Percentiles rank a stretch among this genome's conserved stretches.
phyloP scores from a whole-genome alignment of 2,329 filamentous ascomycete species.

The Trichoderma asperellum region DNA sequence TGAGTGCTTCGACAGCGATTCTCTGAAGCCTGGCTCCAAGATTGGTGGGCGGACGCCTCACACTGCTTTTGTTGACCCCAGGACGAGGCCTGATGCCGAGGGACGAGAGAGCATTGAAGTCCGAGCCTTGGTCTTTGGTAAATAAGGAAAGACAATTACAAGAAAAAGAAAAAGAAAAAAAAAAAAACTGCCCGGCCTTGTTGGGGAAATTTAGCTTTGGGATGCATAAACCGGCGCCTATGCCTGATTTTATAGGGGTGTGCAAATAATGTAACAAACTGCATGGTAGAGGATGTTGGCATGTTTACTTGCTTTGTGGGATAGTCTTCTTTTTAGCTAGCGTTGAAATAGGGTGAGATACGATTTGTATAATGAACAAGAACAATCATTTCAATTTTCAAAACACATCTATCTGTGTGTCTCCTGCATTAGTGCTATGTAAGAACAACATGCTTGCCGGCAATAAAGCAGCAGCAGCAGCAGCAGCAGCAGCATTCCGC shows the following conservation, averaged over 20 bases:
- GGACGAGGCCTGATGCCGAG: constrained; percentile 69
- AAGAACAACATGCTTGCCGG: neutral
- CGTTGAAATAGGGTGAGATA: neutral
- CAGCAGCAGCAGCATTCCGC: neutral
- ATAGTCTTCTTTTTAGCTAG: constrained; percentile 4
- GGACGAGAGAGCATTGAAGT: constrained; percentile 89
- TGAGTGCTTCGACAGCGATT: constrained; percentile 76
- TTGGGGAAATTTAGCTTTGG: neutral
- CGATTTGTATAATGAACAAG: constrained; percentile 21
- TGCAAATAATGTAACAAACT: neutral
- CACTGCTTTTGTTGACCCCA: constrained; percentile 77
- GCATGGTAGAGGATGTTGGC: constrained; percentile 10
- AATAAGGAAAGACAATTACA: too few relatives aligned
- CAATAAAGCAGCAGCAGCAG: neutral
- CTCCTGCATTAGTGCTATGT: neutral
- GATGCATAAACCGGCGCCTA: neutral
- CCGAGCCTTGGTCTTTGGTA: constrained; percentile 79
- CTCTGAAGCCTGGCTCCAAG: constrained; percentile 50
- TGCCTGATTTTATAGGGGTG: neutral
- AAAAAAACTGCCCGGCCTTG: neutral
- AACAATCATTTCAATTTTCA: neutral
- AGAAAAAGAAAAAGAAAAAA: neutral
- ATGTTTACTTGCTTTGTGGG: neutral
- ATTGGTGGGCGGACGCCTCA: constrained; percentile 68
- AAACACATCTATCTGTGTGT: neutral